Base-by-base conservation (phyloP, 1,284 basidiomycete species). In the Apiotrichum gracile region DNA sequence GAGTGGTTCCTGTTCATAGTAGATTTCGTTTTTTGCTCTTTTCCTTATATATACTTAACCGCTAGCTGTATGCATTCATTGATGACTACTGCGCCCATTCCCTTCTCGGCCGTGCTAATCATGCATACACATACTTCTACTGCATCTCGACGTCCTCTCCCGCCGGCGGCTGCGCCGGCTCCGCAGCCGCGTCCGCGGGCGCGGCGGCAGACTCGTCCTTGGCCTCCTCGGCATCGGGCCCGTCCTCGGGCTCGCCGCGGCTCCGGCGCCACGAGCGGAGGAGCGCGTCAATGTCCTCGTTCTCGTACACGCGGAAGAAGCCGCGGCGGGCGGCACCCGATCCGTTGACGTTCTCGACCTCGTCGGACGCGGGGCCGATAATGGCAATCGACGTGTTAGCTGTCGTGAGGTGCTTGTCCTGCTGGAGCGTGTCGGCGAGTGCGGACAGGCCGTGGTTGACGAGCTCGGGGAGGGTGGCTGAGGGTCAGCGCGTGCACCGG, bases 371-470 rank as follows among this genome's bases (percentile, higher is more conserved):
- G 2, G 86, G 83, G 10, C 88, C 90, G 57, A 96, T 81, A 67
- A 97, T 88, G 34, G 90, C 91, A 64, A 97, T 85, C 1, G 89
- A 91, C 1, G 93, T 97, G 78, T 97, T 97, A 67, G 86, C 83
- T 61, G 85, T 78, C 9, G 86, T 92, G 52, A 97, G 84, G 68
- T 89, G 90, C 73, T 97, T 97, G 79, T 97, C 93, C 71, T 97
- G 93, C 70, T 97, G 93, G 34, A 97, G 81, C 4, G 93, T 96
- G 74, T 97, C 93, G 43, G 91, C 85, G 19, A 97, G 81, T 8
- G 93, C 91, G 58, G 91, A 87, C 31, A 97, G 81, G 24, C 93
- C 93, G 69, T 97, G 93, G 61, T 82, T 83, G 73, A 97, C 85
- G 41, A 97, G 79, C 42, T 90, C 84, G 67, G 92, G 87, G 44